Percentiles rank a stretch among this genome's conserved stretches.
Conservation (phyloP, 148 eudicot genomes). For the Fallopia convolvulus region DNA sequence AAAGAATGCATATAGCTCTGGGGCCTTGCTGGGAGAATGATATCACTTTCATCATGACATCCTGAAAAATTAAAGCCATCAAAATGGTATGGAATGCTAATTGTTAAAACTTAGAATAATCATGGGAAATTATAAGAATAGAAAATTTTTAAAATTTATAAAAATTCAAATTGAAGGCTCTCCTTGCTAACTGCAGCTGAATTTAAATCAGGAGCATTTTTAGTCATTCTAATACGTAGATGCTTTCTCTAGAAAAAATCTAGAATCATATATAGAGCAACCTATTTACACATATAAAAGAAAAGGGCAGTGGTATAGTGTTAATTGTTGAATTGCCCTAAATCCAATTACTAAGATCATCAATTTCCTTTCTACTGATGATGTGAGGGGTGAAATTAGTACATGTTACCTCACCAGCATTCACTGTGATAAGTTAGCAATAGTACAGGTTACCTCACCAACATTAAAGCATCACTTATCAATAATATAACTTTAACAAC, state of each 20-base stretch:
- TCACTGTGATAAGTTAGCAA: too few species aligned
- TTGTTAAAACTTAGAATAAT: neutral
- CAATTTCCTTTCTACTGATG: neutral
- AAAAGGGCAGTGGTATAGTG: neutral
- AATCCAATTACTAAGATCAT: neutral
- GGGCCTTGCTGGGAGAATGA: conserved; percentile 99
- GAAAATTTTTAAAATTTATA: too few species aligned
- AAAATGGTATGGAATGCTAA: neutral
- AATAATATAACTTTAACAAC: neutral
- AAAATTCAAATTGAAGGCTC: neutral
- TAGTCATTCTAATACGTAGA: neutral
- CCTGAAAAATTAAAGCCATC: conserved; percentile 34
- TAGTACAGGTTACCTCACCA: too few species aligned
- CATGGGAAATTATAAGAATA: neutral
- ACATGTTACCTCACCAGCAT: too few species aligned
- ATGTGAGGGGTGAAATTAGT: too few species aligned
- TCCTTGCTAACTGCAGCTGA: neutral
- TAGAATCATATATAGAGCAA: neutral
- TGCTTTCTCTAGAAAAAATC: neutral
- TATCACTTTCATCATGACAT: conserved; percentile 91
- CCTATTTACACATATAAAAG: neutral
- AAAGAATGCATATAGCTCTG: conserved; percentile 87
- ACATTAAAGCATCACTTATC: neutral
- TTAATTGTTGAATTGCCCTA: neutral
- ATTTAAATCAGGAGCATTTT: neutral